phyloP scores from a whole-genome alignment of 1,139 yeast species.

The Geotrichum citri-aurantii region DNA sequence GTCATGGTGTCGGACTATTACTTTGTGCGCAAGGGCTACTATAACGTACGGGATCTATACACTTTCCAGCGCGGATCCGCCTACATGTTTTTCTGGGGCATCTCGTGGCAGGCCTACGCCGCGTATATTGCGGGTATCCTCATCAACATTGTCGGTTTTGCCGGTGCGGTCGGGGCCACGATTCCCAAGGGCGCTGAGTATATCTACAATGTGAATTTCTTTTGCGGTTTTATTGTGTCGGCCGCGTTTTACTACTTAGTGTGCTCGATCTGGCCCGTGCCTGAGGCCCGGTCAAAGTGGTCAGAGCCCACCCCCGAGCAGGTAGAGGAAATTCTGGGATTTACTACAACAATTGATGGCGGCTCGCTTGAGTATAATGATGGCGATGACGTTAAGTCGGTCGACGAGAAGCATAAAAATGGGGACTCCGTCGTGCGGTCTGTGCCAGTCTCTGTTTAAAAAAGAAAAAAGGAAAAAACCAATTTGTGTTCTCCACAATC shows the following conservation, averaged over 20 bases:
- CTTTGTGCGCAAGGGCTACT: slow-evolving; percentile 61
- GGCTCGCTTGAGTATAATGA: not conserved
- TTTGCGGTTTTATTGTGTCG: slow-evolving; percentile 65
- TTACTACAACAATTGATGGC: not conserved
- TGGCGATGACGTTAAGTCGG: not conserved
- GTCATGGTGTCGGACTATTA: slow-evolving; percentile 73
- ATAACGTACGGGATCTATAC: slow-evolving; percentile 61
- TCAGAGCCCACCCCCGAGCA: slow-evolving; percentile 54
- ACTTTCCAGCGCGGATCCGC: slow-evolving; percentile 41
- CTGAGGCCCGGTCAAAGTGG: slow-evolving; percentile 58
- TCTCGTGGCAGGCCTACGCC: slow-evolving; percentile 62
- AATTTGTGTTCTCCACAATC: no score
- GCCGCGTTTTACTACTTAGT: slow-evolving; percentile 46
- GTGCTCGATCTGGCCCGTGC: slow-evolving; percentile 52
- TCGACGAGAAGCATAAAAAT: not conserved
- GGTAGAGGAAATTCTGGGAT: slow-evolving; percentile 31
- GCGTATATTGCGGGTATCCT: slow-evolving; percentile 44
- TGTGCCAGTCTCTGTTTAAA: not conserved
- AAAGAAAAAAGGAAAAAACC: no score
- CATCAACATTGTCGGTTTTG: slow-evolving; percentile 84
- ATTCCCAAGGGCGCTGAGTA: slow-evolving; percentile 79
- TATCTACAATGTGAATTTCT: slow-evolving; percentile 66
- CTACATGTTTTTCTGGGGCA: slow-evolving; percentile 59
- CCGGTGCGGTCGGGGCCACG: slow-evolving; percentile 63
- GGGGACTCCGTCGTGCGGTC: not conserved